These are phyloP conservation scores for Phytophthora uliginosa DNA, from an alignment of 352 stramenopile species.

Conservation along the genomic window DNA sequence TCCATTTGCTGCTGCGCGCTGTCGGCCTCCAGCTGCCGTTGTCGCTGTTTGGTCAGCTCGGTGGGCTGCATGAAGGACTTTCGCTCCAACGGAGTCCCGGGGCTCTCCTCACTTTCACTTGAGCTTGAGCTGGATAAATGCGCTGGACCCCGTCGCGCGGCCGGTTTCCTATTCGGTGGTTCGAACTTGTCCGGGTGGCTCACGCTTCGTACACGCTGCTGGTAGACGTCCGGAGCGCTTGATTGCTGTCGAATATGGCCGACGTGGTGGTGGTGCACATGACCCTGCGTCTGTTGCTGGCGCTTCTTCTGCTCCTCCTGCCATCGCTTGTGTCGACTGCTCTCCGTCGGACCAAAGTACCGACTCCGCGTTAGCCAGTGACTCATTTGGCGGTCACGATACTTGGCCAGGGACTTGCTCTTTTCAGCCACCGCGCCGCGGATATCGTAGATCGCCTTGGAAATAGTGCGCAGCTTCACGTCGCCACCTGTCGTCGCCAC, in stretches of 20 bases:
- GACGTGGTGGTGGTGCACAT: constrained; percentile 35
- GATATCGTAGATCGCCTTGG: constrained; percentile 82
- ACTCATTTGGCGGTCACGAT: constrained; percentile 59
- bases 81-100: constrained; percentile 41
- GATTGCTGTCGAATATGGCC: constrained; percentile 13
- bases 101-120: constrained; percentile 42
- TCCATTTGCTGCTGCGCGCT: constrained; percentile 32
- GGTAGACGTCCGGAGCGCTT: constrained; percentile 16
- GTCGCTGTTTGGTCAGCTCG: constrained; percentile 53
- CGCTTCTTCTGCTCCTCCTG: constrained; percentile 74
- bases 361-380: constrained; percentile 74
- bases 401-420: constrained; percentile 60
- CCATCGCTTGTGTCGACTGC: constrained; percentile 82
- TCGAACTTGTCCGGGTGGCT: constrained; percentile 49
- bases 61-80: constrained; percentile 77
- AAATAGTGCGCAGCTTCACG: constrained; percentile 80
- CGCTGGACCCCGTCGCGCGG: constrained; percentile 6
- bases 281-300: constrained; percentile 43
- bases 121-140: constrained; percentile 32
- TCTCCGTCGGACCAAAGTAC: constrained; percentile 85
- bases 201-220: constrained; percentile 41
- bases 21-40: constrained; percentile 36
- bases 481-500: constrained; percentile 39
- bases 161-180: constrained; percentile 5
- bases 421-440: constrained; percentile 69